Conservation (phyloP, 495 filamentous ascomycete genomes). For the Neurospora intermedia region DNA sequence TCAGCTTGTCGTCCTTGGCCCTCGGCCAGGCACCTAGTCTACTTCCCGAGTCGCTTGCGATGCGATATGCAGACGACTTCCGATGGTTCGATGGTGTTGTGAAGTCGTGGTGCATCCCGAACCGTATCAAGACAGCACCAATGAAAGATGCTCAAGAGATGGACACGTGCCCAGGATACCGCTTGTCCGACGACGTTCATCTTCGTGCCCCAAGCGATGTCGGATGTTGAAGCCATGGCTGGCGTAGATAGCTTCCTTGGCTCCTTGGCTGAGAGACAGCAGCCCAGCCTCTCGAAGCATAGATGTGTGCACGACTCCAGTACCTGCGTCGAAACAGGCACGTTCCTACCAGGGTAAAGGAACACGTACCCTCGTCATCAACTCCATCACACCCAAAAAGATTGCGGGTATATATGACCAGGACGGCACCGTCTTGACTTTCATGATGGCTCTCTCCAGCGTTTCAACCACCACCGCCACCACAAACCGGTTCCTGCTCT, state of each 20-base stretch:
- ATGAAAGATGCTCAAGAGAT: neutral
- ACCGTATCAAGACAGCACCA: neutral
- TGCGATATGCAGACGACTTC: neutral
- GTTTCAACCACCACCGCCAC: neutral
- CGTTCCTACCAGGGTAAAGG: neutral
- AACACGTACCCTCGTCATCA: neutral
- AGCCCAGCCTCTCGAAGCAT: neutral
- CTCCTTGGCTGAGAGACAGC: no score
- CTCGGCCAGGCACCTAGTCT: neutral
- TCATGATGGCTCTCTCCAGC: neutral
- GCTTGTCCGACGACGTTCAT: neutral
- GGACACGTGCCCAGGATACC: neutral
- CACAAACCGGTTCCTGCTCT: neutral
- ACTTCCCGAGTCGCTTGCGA: neutral
- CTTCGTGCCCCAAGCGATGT: neutral
- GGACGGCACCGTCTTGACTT: neutral
- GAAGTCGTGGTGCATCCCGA: neutral
- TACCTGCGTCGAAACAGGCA: neutral
- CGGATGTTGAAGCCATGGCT: neutral
- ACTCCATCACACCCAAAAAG: neutral
- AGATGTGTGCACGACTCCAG: neutral
- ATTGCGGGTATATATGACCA: neutral
- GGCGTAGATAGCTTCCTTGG: no score
- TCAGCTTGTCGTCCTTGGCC: neutral
- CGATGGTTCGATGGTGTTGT: neutral